Evolutionary conservation across 2,329 filamentous ascomycete genomes (phyloP), one percentile per base, ranked within the genome.

Genomic region (Dactylellina haptotyla): DNA sequence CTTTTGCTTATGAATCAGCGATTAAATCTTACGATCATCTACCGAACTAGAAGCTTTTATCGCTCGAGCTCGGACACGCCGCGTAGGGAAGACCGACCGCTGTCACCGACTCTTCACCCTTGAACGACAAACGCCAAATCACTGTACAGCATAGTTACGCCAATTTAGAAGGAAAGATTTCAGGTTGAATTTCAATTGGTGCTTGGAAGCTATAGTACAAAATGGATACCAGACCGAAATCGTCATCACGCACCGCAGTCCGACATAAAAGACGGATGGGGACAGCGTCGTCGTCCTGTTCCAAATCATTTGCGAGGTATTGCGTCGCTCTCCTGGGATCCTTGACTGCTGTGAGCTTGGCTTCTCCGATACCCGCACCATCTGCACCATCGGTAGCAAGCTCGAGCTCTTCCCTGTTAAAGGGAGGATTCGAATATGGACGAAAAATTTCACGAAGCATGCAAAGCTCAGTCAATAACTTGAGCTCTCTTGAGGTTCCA

Each of bases 311-410:
- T 37, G 63, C 69, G 39, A 59, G 61, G 45, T 73, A 73, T 37
- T 73, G 69, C 41, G 54, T 73, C 46, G 69, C 69, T 28, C 41
- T 73, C 5, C 61, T 73, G n/a, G 69, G 69, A 37, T 73, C 69
- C 4, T 61, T 73, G 34, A 54, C 58, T 10, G 41, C n/a, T 16
- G 56, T 57, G 14, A 62, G 61, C 30, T 30, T 66, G 45, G 64
- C 64, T 48, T 45, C 56, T 69, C 64, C 64, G 4, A 28, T 51
- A 25, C 46, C 48, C 23, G n/a, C 45, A 12, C 12, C 51, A 3
- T 41, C 18, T 16, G 12, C 61, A 28, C 2, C 25, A 16, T 34
- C 59, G 5, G 9, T 45, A n/a, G 14, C 58, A 5, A 5, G 37
- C 1, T 26, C 45, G 16, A 39, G 30, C 9, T 23, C 51, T 8